Base-by-base conservation (phyloP, 2,329 filamentous ascomycete species). In the Lizonia empirigonia region DNA sequence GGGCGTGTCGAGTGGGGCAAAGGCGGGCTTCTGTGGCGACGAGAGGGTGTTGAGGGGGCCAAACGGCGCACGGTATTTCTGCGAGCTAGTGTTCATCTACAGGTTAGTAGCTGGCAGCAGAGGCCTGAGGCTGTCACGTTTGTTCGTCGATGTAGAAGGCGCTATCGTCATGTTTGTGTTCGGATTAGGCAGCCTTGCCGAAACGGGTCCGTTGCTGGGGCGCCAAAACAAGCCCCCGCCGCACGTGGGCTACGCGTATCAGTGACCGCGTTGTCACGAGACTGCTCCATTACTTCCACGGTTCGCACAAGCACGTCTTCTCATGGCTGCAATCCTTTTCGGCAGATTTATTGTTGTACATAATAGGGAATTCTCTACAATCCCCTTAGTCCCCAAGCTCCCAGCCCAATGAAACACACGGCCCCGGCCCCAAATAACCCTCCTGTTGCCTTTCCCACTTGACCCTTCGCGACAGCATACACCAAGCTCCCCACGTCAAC, bases 41-140 rank as follows among this genome's bases (percentile, higher is more conserved):
- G 66, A 60, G 6, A 73, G 57, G 4, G 67, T 73, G 49, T 74
- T 60, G 35, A 71, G 47, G 7, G 68, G 71, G 36, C 65, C 66
- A 34, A 68, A 71, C 15, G 66, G 63, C 27, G 67, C 65, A 44
- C 67, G 63, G 44, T 70, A 54, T 48, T 69, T 72, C 19, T 53
- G 58, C 12, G 64, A 61, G 32, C 61, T 63, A 34, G 18, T 60
- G 50, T 49, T 67, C 68, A 71, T 72, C 23, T 18, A 36, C 27
- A 7, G 26, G 49, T 42, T 33, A 42, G 42, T 38, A 23, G 7
- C 8, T 9, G 26, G 24, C 30, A 10, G 26, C 19, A 36, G 16
- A 3, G 18, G 29, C 30, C 8, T 16, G 22, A 12, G 23, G 19
- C 20, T 7, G 26, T 22, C 22, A 18, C 16, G 7, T 29, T 20